phyloP scores from a whole-genome alignment of 768 basidiomycete species.

The Rhodosporidiobolus sp. region DNA sequence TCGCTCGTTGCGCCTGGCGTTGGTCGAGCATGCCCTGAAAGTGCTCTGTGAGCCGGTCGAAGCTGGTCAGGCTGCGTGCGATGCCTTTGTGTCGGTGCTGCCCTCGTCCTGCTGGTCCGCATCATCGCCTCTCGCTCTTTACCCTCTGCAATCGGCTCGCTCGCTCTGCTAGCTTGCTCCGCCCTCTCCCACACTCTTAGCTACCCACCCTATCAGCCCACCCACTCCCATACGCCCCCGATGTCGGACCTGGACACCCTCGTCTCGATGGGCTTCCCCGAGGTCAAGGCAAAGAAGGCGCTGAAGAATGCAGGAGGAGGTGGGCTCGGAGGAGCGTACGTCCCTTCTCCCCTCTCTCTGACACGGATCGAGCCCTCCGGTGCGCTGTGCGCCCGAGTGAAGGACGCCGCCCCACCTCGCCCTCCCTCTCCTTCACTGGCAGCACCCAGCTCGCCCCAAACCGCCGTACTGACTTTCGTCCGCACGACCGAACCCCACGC shows the following conservation, averaged over 20 bases:
- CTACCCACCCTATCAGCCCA: neutral
- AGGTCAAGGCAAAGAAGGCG: constrained; percentile 9
- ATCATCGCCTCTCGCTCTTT: neutral
- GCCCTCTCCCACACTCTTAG: too few species aligned
- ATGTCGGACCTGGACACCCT: constrained; percentile 26
- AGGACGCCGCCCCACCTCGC: neutral
- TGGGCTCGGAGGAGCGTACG: constrained; percentile 13
- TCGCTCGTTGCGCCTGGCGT: too few species aligned
- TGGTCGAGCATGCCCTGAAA: too few species aligned
- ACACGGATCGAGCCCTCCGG: too few species aligned
- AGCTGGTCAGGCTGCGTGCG: too few species aligned
- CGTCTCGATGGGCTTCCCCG: constrained; percentile 30
- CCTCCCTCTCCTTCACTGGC: neutral
- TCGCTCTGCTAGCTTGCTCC: too few species aligned
- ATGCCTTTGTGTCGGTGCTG: too few species aligned
- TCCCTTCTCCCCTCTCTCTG: neutral
- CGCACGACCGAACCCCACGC: too few species aligned
- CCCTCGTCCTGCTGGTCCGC: neutral
- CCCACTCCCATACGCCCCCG: neutral
- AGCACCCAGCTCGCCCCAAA: neutral
- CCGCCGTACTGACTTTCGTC: neutral
- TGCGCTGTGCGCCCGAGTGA: neutral
- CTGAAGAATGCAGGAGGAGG: neutral
- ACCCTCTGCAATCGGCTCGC: too few species aligned
- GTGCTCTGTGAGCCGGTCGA: too few species aligned